These are phyloP conservation scores for Nakaseomyces nivariensis DNA, from an alignment of 1,139 yeast genomes.

Conservation along the genomic window DNA sequence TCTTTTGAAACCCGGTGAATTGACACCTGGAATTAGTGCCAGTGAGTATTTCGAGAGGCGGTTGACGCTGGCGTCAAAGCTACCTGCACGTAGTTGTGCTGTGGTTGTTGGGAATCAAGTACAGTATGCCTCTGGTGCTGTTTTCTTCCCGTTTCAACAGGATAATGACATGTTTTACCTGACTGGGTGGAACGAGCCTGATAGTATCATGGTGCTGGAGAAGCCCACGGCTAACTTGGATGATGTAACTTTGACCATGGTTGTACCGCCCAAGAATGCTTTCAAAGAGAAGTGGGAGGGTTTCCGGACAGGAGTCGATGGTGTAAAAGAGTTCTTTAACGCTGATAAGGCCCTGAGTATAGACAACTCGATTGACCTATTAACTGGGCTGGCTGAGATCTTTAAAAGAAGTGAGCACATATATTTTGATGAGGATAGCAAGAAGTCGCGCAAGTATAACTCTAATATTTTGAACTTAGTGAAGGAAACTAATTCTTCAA, in stretches of 20 bases:
- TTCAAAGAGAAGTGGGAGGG: conserved; percentile 92
- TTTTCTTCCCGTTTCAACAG: conserved; percentile 86
- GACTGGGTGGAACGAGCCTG: conserved; percentile 92
- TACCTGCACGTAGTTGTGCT: conserved; percentile 62
- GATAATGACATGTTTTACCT: conserved; percentile 78
- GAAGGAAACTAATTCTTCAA: conserved; percentile 27
- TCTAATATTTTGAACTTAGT: not conserved
- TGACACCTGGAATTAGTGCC: conserved; percentile 85
- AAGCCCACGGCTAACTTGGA: conserved; percentile 45
- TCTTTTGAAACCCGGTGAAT: conserved; percentile 58
- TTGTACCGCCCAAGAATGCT: conserved; percentile 78
- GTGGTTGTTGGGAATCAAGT: conserved; percentile 63
- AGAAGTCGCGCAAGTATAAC: conserved; percentile 1
- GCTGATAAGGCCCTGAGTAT: conserved; percentile 66
- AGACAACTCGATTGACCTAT: conserved; percentile 28
- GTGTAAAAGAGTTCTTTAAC: conserved; percentile 73
- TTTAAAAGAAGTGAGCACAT: conserved; percentile 40
- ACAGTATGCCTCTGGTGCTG: conserved; percentile 80
- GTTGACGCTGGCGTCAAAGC: conserved; percentile 39
- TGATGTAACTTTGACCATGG: conserved; percentile 57
- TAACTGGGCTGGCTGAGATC: conserved; percentile 37
- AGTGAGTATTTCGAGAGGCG: conserved; percentile 73
- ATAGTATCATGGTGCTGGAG: conserved; percentile 66
- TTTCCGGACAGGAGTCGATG: conserved; percentile 73
- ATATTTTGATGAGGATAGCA: conserved; percentile 37